Evolutionary conservation across 257 asterid species (phyloP), one percentile per base, ranked within the genome.

Genomic region (Solanum sejunctum): DNA sequence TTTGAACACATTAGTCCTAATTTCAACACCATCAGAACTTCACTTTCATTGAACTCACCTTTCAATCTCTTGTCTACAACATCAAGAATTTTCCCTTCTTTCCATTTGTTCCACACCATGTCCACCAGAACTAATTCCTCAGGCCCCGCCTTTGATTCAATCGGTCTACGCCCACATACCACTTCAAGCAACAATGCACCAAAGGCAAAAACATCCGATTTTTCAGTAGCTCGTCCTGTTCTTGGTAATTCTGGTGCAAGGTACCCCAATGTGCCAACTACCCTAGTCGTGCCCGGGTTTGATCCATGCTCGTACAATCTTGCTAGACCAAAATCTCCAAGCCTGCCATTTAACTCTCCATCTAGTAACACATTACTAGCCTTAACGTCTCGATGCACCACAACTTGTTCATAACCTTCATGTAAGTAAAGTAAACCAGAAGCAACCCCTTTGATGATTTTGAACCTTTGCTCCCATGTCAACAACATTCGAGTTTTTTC

Each of bases 261-360:
- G 89, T 93, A 93, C 21, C 97, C 97, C 11, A 93, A 71, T 1
- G 97, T 92, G 45, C 97, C 96, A 80, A 92, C 92, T 4, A 93
- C 93, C 72, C 93, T 90, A 2, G 95, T 93, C 1, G 96, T 92
- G 18, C 91, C 81, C 0, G 96, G 94, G 21, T 89, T 87, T 32
- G 92, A 75, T 17, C 96, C 96, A 39, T 92, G 97, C 55, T 90
- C 93, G 1, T 87, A 88, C 1, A 93, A n/a, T 55, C 89, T 92
- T 0, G 97, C 97, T 13, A 92, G 91, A 18, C 96, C 96, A 26
- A 93, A 92, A 80, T 91, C 97, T 21, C 95, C 97, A 1, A 93
- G 83, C 45, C 89, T 72, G 0, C 85, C 94, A 47, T 90, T 89
- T 92, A 92, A 89, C 45, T 90, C 95, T 3, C 89, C 85, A 67